Evolutionary conservation across 2,329 filamentous ascomycete species (phyloP), one percentile per base, ranked within the genome.

Genomic region (Davidsoniella neocaledoniae): DNA sequence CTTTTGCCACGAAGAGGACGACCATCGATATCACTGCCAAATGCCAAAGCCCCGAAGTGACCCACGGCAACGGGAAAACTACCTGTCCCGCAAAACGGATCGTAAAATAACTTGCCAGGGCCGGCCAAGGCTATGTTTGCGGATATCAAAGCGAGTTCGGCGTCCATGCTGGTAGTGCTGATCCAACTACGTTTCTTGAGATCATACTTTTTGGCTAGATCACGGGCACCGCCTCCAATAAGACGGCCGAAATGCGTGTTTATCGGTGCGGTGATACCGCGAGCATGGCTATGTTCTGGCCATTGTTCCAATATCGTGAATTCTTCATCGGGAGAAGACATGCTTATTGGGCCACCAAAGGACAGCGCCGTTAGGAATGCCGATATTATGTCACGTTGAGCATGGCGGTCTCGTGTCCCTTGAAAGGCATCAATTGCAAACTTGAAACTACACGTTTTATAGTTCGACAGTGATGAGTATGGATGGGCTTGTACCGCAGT

Each of bases 151-250:
- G 87, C 85, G 41, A 98, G 72, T 63, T 96, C 91, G 0, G 90
- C 84, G 61, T 98, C 91, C 91, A 98, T 96, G 43, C 85, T 91
- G 0, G 91, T 98, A 0, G 90, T 96, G 57, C 83, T 86, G 58
- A 98, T 96, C 61, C 98, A 98, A 38, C 75, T 74, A 25, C 91
- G 72, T 65, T 94, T 94, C 70, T 98, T 98, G 19, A 98, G 72
- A 62, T 94, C 87, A 59, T 88, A 93, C 21, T 74, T 82, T 36
- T 75, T 68, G 29, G 85, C 72, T 4, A 81, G 69, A 48, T 83
- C 76, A 42, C 90, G 74, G 2, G 74, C 75, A 2, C 83, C 81
- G 10, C 68, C 67, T 2, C 72, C 80, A 21, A 96, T 62, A 51
- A 77, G 76, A 7, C 87, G 77, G 9, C 85, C 86, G 23, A 96